These are phyloP conservation scores for Verticillium nubilum DNA, from an alignment of 2,329 filamentous ascomycete genomes.

Conservation along the genomic window DNA sequence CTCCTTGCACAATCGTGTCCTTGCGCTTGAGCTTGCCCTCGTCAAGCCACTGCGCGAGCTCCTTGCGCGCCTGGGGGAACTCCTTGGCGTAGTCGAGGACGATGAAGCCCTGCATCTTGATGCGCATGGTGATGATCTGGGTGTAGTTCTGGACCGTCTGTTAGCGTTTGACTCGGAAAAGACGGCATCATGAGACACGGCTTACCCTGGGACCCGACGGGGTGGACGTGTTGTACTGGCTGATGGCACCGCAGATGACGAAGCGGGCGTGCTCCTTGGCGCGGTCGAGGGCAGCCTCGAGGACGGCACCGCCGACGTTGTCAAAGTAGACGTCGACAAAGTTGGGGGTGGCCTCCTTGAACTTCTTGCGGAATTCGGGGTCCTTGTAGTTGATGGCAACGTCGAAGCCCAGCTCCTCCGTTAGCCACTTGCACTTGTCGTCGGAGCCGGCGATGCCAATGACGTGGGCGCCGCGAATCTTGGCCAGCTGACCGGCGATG, in stretches of 20 bases:
- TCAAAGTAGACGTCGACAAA: slow-evolving; percentile 69
- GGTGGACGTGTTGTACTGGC: slow-evolving; percentile 57
- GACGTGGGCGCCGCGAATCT: slow-evolving; percentile 59
- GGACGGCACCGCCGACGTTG: slow-evolving; percentile 67
- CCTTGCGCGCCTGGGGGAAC: slow-evolving; percentile 49
- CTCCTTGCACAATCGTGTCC: slow-evolving; percentile 65
- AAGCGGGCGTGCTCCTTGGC: slow-evolving; percentile 60
- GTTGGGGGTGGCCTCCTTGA: slow-evolving; percentile 52
- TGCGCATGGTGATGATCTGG: slow-evolving; percentile 46
- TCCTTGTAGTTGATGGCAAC: slow-evolving; percentile 66
- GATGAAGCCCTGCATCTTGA: slow-evolving; percentile 66
- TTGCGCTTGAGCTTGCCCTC: slow-evolving; percentile 68
- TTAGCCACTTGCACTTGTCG: slow-evolving; percentile 64
- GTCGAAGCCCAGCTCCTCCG: slow-evolving; percentile 60
- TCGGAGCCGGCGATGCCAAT: slow-evolving; percentile 61
- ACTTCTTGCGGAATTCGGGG: slow-evolving; percentile 51
- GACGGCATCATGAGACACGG: neutral
- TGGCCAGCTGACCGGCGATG: slow-evolving; percentile 73
- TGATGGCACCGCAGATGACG: slow-evolving; percentile 67
- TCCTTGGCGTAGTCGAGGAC: slow-evolving; percentile 60
- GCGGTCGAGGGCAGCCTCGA: slow-evolving; percentile 59
- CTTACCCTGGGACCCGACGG: slow-evolving; percentile 48
- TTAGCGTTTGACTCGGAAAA: neutral
- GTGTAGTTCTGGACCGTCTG: slow-evolving; percentile 31
- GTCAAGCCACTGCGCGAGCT: slow-evolving; percentile 60